A percentile compares a stretch with the other conserved stretches of the same genome.
phyloP scores from a whole-genome alignment of 2,329 filamentous ascomycete species.

The Elsinoe australis region DNA sequence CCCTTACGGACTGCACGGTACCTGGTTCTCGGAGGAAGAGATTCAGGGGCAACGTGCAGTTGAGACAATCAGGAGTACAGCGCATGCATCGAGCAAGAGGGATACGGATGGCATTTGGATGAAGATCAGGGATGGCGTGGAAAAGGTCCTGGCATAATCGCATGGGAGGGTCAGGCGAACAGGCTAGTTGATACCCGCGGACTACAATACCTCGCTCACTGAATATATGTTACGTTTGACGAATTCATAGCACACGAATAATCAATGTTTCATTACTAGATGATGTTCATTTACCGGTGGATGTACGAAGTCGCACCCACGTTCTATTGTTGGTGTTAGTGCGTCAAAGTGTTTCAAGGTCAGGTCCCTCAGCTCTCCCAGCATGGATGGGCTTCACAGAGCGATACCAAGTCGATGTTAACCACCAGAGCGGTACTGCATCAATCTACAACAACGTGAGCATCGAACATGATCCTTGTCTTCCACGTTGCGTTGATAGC shows the following conservation, averaged over 20 bases:
- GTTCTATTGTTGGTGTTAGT: too few species aligned
- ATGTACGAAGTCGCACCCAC: too few species aligned
- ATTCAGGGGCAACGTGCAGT: conserved; percentile 43
- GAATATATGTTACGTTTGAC: neutral
- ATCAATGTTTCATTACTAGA: neutral
- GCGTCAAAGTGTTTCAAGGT: too few species aligned
- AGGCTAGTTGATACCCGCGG: neutral
- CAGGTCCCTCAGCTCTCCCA: too few species aligned
- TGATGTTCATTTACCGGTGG: too few species aligned
- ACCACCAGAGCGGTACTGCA: neutral
- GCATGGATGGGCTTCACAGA: neutral
- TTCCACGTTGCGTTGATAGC: neutral
- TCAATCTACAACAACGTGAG: conserved; percentile 1
- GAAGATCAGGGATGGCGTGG: conserved; percentile 26
- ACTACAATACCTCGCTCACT: neutral
- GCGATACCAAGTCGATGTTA: neutral
- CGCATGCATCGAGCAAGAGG: conserved; percentile 22
- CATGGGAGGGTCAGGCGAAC: neutral
- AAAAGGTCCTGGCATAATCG: conserved; percentile 23
- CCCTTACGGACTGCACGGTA: conserved; percentile 61
- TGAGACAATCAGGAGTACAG: conserved; percentile 28
- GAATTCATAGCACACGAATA: neutral
- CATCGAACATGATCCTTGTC: neutral
- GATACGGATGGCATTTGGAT: conserved; percentile 26
- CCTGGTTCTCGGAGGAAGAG: conserved; percentile 51